Conservation (phyloP, 129 eudicot genomes). For the Silybum marianum region DNA sequence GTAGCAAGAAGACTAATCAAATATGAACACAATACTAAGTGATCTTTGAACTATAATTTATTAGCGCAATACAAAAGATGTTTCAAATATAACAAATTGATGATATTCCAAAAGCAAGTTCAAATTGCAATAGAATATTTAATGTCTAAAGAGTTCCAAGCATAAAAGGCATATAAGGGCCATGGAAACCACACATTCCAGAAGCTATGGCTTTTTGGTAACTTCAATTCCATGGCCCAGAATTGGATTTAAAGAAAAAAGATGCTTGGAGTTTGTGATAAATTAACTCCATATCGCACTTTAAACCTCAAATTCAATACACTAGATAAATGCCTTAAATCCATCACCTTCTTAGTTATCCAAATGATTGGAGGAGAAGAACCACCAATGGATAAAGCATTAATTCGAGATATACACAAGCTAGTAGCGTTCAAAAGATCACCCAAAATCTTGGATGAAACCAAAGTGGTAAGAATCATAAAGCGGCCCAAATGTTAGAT, state of each 20-base stretch:
- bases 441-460: background rate
- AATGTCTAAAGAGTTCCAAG: background rate
- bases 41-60: background rate
- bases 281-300: slow-evolving; percentile 1
- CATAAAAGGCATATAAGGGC: slow-evolving; percentile 4
- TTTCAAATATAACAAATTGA: background rate
- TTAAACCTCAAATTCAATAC: slow-evolving; percentile 2
- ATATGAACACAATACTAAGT: background rate
- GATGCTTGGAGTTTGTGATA: background rate
- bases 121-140: background rate
- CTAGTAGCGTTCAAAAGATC: background rate
- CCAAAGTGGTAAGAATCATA: background rate
- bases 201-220: background rate
- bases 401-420: background rate
- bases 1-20: background rate
- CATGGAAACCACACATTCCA: slow-evolving; percentile 16
- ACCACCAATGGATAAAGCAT: background rate
- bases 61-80: background rate
- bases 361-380: background rate
- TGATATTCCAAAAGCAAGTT: background rate
- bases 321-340: background rate
- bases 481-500: slow-evolving; percentile 5
- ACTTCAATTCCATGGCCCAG: slow-evolving; percentile 18
- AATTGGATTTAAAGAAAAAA: background rate
- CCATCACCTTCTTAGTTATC: background rate